Evolutionary conservation across 352 stramenopile species (phyloP), one percentile per base, ranked within the genome.

Genomic region (Phytophthora agathidicida): DNA sequence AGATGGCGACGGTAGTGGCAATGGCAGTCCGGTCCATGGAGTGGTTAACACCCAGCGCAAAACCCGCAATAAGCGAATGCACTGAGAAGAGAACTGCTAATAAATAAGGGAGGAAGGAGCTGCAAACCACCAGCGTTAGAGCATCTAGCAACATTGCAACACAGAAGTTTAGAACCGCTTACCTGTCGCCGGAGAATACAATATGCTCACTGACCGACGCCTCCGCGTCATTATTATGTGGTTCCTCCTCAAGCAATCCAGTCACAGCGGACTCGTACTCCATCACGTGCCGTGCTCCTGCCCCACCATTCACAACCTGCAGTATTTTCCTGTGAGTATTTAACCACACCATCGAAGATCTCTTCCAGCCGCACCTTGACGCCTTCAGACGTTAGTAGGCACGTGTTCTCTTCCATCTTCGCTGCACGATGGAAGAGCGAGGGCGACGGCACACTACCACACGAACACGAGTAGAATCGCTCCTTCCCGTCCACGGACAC

Each of bases 61-160:
- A 86, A 26, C 79, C 79, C 2, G 79, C 79, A 32, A 89, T 87
- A 22, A 87, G 69, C 42, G 77, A 86, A 49, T 89, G 79, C 41
- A 89, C 49, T 3, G 79, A 87, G 57, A 89, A 87, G 52, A 89
- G 68, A 28, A 71, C 71, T 14, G 79, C 77, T 38, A 89, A 75
- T 54, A 87, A 66, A 74, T 85, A 87, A 23, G 76, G 77, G 17
- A 87, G 61, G 10, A 86, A 42, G 7, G 66, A 65, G 54, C 75
- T 88, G 41, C 35, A 58, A 16, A 24, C n/a, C 10, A 37, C 41
- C 48, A 36, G 4, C 6, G 59, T 68, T 42, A 69, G 32, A 36
- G 23, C 32, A 6, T 24, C n/a, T 23, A 13, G n/a, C n/a, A n/a
- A n/a, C n/a, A n/a, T n/a, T n/a, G n/a, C n/a, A n/a, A n/a, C n/a